Conservation (phyloP, 2,329 filamentous ascomycete genomes). For the Exophiala mesophila region DNA sequence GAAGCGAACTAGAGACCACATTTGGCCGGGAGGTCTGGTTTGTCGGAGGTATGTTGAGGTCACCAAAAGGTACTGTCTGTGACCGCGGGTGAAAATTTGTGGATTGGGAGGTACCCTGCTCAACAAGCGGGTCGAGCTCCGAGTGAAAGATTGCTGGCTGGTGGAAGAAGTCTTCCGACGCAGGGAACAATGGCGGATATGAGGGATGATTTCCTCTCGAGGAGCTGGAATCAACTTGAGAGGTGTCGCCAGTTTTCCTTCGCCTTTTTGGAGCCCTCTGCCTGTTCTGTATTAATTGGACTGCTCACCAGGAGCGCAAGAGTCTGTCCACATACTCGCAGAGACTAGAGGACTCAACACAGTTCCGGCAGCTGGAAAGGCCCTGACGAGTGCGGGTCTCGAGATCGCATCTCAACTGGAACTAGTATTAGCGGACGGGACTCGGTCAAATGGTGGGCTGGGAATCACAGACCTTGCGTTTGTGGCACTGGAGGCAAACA, state of each 20-base stretch:
- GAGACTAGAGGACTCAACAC: slow-evolving; percentile 1
- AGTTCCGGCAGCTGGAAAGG: not conserved
- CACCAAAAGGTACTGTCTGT: not conserved
- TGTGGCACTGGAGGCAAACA: not conserved
- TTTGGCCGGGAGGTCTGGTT: not conserved
- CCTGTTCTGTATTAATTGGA: not conserved
- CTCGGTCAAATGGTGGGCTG: not conserved
- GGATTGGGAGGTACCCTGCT: not conserved
- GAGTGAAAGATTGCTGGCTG: not conserved
- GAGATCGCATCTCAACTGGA: slow-evolving; percentile 2
- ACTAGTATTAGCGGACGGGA: not conserved
- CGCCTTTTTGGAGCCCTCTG: not conserved
- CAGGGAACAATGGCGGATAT: no score
- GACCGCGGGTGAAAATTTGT: not conserved
- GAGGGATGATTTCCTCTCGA: not conserved
- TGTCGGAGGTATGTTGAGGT: not conserved
- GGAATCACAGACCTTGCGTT: not conserved
- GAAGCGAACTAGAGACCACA: no score
- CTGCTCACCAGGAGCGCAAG: not conserved
- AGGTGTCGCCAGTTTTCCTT: not conserved
- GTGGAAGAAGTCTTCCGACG: no score
- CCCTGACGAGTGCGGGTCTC: not conserved
- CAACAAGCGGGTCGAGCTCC: not conserved
- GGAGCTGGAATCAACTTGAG: not conserved
- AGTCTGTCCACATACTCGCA: not conserved